Evolutionary conservation across 208 protist species (phyloP).

Genomic region (Wallacemonas rigidus): DNA sequence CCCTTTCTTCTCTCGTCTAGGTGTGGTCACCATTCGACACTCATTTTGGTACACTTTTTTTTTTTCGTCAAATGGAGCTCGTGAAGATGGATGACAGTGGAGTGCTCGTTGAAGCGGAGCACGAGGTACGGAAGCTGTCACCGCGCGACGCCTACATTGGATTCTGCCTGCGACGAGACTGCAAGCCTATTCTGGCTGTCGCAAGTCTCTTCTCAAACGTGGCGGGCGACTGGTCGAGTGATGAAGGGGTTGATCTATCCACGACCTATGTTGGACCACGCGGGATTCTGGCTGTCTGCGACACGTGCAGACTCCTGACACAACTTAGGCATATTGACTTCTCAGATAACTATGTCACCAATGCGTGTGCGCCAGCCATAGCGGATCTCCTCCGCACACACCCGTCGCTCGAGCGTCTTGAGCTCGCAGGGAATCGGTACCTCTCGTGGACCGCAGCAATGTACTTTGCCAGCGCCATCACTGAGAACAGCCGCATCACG

Average conservation of each 20-base stretch:
- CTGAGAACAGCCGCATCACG: constrained; percentile 54
- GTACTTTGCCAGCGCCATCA: constrained; percentile 58
- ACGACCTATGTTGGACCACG: constrained; percentile 69
- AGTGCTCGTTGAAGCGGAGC: not conserved
- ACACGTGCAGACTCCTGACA: constrained; percentile 66
- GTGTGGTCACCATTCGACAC: not conserved
- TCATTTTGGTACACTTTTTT: not conserved
- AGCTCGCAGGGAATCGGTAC: constrained; percentile 61
- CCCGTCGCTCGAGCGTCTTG: constrained; percentile 52
- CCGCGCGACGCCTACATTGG: constrained; percentile 52
- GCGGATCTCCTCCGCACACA: constrained; percentile 63
- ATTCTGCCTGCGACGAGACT: constrained; percentile 44
- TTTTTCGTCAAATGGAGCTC: not conserved
- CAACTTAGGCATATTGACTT: constrained; percentile 42
- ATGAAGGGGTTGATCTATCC: constrained; percentile 55
- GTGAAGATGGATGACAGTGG: not conserved
- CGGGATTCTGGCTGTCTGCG: constrained; percentile 44
- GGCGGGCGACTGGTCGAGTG: constrained; percentile 46
- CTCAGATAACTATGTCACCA: constrained; percentile 74
- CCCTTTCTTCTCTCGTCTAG: no score
- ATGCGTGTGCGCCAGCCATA: constrained; percentile 64
- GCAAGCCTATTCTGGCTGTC: constrained; percentile 40
- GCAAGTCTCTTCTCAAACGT: constrained; percentile 44
- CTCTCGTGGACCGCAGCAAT: constrained; percentile 84
- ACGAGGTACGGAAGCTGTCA: constrained; percentile 23